Percentiles rank a stretch among this genome's conserved stretches.
Evolutionary conservation across 305 asterid genomes (phyloP).

Genomic region (Fraxinus angustifolia): DNA sequence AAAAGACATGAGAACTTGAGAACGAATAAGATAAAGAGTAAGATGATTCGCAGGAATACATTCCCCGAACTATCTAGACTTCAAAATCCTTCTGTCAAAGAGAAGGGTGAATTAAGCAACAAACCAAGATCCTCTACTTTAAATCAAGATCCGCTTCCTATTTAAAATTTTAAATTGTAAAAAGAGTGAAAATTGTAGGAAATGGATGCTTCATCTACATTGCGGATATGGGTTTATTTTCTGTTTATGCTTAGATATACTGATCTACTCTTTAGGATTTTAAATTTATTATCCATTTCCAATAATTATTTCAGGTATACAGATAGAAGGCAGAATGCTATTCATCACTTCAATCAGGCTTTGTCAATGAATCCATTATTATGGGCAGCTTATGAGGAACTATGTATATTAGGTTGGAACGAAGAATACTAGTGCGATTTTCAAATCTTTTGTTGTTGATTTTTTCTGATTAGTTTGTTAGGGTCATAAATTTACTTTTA

Average conservation of each 20-base stretch:
- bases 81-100: neutral
- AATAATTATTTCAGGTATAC: slow-evolving; percentile 66
- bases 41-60: neutral
- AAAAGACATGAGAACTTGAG: neutral
- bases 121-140: neutral
- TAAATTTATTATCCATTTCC: slow-evolving; percentile 12
- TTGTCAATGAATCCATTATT: slow-evolving; percentile 82
- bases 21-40: neutral
- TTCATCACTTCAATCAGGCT: slow-evolving; percentile 91
- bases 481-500: neutral
- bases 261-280: slow-evolving; percentile 3
- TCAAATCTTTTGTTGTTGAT: neutral
- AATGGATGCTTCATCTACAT: neutral
- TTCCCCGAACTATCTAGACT: neutral
- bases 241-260: neutral
- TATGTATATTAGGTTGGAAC: slow-evolving; percentile 75
- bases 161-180: neutral
- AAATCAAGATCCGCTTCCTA: neutral
- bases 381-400: slow-evolving; percentile 97
- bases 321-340: slow-evolving; percentile 78
- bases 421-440: neutral
- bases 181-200: neutral
- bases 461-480: neutral
- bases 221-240: neutral
- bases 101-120: neutral